Evolutionary conservation across 371 early-diverging fungal species (phyloP).

Genomic region (Rhizomucor miehei): DNA sequence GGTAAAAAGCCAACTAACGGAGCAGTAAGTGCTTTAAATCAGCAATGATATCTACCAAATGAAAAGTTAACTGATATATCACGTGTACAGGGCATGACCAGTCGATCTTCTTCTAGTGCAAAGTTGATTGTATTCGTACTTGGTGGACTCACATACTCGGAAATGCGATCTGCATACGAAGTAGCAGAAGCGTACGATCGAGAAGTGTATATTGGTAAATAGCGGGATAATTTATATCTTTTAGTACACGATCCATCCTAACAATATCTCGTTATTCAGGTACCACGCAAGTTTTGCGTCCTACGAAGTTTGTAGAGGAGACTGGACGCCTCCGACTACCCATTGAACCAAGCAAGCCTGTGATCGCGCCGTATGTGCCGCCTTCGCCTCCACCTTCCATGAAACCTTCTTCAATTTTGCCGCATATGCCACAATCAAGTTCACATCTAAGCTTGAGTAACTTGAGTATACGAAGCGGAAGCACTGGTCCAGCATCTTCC

Average conservation of each 20-base stretch:
- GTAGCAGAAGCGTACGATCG: constrained; percentile 64
- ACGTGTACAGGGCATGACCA: constrained; percentile 11
- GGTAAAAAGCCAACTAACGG: constrained; percentile 24
- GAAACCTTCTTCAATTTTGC: constrained; percentile 14
- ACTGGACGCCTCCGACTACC: constrained; percentile 44
- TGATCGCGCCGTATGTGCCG: constrained; percentile 41
- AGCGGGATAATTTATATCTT: not conserved
- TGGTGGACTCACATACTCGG: constrained; percentile 92
- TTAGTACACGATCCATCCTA: no score
- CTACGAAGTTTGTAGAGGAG: constrained; percentile 70
- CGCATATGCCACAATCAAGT: constrained; percentile 27
- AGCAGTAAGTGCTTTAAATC: not conserved
- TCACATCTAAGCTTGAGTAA: constrained; percentile 24
- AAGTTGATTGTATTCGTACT: constrained; percentile 76
- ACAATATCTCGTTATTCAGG: no score
- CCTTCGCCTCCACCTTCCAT: constrained; percentile 20
- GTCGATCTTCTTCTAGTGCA: constrained; percentile 20
- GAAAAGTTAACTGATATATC: not conserved
- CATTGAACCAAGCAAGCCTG: constrained; percentile 15
- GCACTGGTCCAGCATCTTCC: not conserved
- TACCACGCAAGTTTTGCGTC: constrained; percentile 74
- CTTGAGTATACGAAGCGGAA: constrained; percentile 18
- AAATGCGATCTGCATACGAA: constrained; percentile 87
- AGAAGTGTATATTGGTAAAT: constrained; percentile 79
- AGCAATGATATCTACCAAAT: not conserved